Conservation (phyloP, 2,329 filamentous ascomycete species). For the Cladorrhinum sp. region DNA sequence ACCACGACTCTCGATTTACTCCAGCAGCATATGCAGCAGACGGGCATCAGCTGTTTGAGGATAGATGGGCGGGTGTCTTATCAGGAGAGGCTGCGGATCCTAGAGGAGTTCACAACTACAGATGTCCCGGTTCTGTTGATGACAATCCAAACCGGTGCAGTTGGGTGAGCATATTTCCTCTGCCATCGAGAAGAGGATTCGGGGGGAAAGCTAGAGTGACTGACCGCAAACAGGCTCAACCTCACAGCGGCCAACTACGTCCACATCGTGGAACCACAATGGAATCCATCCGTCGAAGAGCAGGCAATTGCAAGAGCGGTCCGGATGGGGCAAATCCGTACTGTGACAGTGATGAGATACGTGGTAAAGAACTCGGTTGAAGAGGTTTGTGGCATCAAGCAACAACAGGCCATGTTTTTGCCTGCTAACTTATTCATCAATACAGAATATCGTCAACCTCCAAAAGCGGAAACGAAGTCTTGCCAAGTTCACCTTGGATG, state of each 20-base stretch:
- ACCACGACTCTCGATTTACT: conserved; percentile 5
- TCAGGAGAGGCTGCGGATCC: background rate
- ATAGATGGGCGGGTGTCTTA: conserved; percentile 5
- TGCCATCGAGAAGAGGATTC: background rate
- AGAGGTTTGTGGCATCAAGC: conserved; percentile 4
- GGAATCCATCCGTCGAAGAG: conserved; percentile 14
- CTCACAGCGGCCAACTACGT: conserved; percentile 1
- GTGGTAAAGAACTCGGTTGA: conserved; percentile 5
- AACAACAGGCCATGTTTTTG: no score
- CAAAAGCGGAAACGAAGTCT: conserved; percentile 7
- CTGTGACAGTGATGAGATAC: conserved; percentile 6
- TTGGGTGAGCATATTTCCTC: conserved; percentile 1
- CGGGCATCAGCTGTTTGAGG: background rate
- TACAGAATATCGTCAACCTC: conserved; percentile 4
- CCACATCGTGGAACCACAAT: conserved; percentile 13
- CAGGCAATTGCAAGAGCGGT: conserved; percentile 10
- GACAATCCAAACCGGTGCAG: conserved; percentile 7
- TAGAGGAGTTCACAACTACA: background rate
- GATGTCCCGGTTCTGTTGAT: conserved; percentile 1
- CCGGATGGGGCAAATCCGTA: conserved; percentile 8
- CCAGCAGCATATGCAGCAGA: background rate
- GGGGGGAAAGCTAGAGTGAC: background rate
- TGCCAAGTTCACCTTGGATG: conserved; percentile 4
- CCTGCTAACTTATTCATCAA: no score
- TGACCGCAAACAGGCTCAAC: background rate